Base-by-base conservation (phyloP, 2,329 filamentous ascomycete genomes). In the Macrophomina phaseolina region DNA sequence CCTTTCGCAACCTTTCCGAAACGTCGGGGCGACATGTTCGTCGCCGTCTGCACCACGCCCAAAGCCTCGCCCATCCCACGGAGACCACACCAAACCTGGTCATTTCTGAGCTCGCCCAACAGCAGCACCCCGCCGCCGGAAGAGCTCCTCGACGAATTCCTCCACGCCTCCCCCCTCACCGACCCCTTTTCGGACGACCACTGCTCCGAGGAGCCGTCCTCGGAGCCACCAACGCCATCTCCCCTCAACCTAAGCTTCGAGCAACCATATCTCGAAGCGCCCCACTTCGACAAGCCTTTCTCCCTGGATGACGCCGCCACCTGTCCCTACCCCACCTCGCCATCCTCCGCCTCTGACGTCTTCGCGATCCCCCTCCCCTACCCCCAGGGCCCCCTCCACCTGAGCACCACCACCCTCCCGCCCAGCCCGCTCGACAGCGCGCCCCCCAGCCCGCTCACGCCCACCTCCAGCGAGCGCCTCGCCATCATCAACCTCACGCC, bases 71-170 rank as follows among this genome's bases (percentile, higher is more conserved):
- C 55, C 2, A 16, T 28, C 18, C 55, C 55, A 14, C 45, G 18
- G 12, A 42, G 55, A 45, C 55, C 55, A 6, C 55, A 58, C 38
- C 42, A 58, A 34, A 58, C 55, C 36, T 58, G 55, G 55, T 45
- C 55, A 2, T 58, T 58, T 38, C 38, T 58, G 23, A 28, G 38
- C 3, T 42, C 40, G 23, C 38, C 55, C 36, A 38, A 42, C 55
- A 30, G 55, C 38, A 30, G 12, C 55, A 58, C 55, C 8, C 55
- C 55, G 14, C 55, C 55, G 8, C 55, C 55, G 7, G 55, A 58
- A 34, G 38, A 58, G 18, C 55, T 58, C 1, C 38, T 58, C 12
- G 40, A n/a, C 7, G 12, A 32, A 30, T 58, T 45, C 38, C 23
- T 45, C 18, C 11, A 16, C 55, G 38, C 42, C 16, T 8, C 12